Evolutionary conservation across 2,329 filamentous ascomycete genomes (phyloP).

Genomic region (Ophiosphaerella narmari): DNA sequence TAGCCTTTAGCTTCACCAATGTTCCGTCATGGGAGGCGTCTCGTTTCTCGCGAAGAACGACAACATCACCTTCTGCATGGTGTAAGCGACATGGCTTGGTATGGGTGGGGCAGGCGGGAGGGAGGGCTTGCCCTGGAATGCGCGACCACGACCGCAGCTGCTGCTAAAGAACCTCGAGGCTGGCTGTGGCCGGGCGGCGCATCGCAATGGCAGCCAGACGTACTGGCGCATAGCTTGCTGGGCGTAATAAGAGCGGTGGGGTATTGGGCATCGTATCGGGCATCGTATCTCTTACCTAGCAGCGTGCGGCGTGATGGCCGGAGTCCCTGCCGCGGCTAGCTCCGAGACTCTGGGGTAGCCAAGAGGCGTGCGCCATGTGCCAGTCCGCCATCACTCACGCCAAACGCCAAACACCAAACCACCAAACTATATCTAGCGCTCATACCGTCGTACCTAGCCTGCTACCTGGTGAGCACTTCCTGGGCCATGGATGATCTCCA

Average conservation of each 20-base stretch:
- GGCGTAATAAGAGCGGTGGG: conserved; percentile 16
- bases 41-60: conserved; percentile 49
- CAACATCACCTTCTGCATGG: conserved; percentile 44
- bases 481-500: conserved; percentile 19
- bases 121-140: conserved; percentile 35
- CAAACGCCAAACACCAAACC: conserved; percentile 15
- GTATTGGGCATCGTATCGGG: neutral
- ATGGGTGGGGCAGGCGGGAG: neutral
- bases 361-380: conserved; percentile 7
- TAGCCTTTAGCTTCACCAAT: conserved; percentile 46
- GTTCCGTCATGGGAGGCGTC: conserved; percentile 43
- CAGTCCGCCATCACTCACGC: neutral
- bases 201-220: neutral
- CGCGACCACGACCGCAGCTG: conserved; percentile 19
- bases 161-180: conserved; percentile 23
- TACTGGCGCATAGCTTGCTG: conserved; percentile 26
- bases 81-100: conserved; percentile 12
- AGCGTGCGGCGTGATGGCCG: conserved; percentile 3
- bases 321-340: conserved; percentile 10
- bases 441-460: neutral
- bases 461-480: neutral
- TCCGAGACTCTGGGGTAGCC: conserved; percentile 18
- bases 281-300: conserved; percentile 3
- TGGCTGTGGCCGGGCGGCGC: neutral
- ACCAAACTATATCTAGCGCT: conserved; percentile 9